Conservation (phyloP, 148 eudicot genomes). For the Pharnaceum exiguum region DNA sequence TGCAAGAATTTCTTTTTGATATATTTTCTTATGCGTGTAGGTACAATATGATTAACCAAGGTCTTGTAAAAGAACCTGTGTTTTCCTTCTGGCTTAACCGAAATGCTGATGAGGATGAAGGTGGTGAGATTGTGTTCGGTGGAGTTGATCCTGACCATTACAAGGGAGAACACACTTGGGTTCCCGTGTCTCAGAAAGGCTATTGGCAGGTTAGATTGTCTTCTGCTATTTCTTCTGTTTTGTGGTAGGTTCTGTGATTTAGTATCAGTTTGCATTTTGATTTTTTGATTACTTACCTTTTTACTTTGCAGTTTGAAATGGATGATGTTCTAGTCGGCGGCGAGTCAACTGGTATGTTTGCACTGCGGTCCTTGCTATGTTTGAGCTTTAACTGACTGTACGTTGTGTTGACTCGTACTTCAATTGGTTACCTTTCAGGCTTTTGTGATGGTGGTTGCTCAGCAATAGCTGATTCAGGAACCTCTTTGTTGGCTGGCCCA, state of each 20-base stretch:
- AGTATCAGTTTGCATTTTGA: background rate
- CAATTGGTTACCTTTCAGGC: slow-evolving; percentile 40
- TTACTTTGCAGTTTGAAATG: slow-evolving; percentile 67
- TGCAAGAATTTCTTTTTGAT: background rate
- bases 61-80: slow-evolving; percentile 69
- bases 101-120: slow-evolving; percentile 63
- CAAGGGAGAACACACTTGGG: slow-evolving; percentile 80
- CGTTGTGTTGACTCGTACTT: background rate
- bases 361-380: slow-evolving; percentile 2
- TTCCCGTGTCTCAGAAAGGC: slow-evolving; percentile 77
- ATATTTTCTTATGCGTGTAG: slow-evolving; percentile 24
- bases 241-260: background rate
- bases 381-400: background rate
- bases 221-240: slow-evolving; percentile 8
- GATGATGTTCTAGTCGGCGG: slow-evolving; percentile 70
- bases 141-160: slow-evolving; percentile 75
- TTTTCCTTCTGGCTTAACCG: slow-evolving; percentile 93
- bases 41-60: slow-evolving; percentile 85
- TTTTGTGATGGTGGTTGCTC: slow-evolving; percentile 76
- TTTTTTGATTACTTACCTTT: slow-evolving; percentile 1
- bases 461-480: slow-evolving; percentile 96
- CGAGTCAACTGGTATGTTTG: slow-evolving; percentile 60
- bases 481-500: slow-evolving; percentile 93
- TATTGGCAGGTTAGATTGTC: slow-evolving; percentile 98
- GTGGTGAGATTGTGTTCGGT: slow-evolving; percentile 93